Conservation (phyloP, 495 filamentous ascomycete genomes). For the Aspergillus biplanus region DNA sequence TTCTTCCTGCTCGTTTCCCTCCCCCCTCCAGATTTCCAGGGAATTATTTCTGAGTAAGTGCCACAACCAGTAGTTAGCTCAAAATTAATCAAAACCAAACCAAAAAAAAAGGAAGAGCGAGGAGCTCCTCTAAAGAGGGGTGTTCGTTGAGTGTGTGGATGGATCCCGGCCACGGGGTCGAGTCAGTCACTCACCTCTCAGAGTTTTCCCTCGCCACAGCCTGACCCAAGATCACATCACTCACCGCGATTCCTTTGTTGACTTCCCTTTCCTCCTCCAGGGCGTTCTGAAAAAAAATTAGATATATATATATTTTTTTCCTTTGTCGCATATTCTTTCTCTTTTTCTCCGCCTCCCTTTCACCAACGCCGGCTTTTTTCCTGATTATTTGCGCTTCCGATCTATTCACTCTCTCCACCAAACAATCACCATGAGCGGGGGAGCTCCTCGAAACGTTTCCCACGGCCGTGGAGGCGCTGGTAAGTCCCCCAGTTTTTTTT, state of each 20-base stretch:
- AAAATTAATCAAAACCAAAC: neutral
- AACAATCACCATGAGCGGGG: constrained; percentile 12
- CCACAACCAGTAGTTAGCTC: too few relatives aligned
- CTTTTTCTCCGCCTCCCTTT: neutral
- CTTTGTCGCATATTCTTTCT: neutral
- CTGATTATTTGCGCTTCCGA: neutral
- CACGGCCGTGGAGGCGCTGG: constrained; percentile 61
- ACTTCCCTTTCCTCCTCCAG: neutral
- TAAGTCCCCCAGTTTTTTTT: constrained; percentile 26
- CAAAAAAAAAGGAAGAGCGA: neutral
- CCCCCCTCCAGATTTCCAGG: neutral
- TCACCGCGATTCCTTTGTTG: constrained; percentile 1
- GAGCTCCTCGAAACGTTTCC: constrained; percentile 41
- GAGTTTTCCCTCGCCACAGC: constrained; percentile 16
- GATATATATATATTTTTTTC: neutral
- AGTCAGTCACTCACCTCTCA: constrained; percentile 12
- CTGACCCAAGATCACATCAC: constrained; percentile 1
- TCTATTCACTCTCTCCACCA: constrained; percentile 2
- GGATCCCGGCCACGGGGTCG: constrained; percentile 10
- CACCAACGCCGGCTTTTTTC: neutral
- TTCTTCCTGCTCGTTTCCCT: neutral
- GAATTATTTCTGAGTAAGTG: neutral
- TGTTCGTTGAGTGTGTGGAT: constrained; percentile 1
- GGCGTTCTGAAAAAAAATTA: neutral
- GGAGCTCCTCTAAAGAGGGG: neutral